These are phyloP conservation scores for Zopfochytrium polystomum DNA, from an alignment of 371 early-diverging fungal genomes.

Conservation along the genomic window DNA sequence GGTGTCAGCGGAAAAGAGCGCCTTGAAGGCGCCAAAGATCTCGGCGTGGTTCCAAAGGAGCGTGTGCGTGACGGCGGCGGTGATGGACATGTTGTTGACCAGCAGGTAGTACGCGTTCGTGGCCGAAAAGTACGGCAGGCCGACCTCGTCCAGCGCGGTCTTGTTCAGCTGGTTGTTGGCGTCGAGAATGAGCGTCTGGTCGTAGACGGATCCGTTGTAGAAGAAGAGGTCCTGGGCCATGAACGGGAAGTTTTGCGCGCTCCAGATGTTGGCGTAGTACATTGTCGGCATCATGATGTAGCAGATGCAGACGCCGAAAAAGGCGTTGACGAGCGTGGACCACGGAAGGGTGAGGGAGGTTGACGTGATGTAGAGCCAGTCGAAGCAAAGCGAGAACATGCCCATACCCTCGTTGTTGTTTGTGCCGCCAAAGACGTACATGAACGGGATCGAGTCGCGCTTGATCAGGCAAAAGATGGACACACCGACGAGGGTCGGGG, in stretches of 20 bases:
- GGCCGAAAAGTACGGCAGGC: slow-evolving; percentile 13
- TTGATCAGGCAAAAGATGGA: slow-evolving; percentile 42
- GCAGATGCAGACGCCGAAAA: slow-evolving; percentile 37
- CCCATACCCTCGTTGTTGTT: slow-evolving; percentile 52
- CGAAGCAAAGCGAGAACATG: slow-evolving; percentile 49
- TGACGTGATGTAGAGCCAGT: slow-evolving; percentile 43
- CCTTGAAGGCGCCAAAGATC: slow-evolving; percentile 3
- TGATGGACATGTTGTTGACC: slow-evolving; percentile 4
- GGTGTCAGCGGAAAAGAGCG: slow-evolving; percentile 1
- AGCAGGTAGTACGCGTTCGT: slow-evolving; percentile 3
- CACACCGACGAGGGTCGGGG: slow-evolving; percentile 51
- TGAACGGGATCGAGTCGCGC: too few relatives aligned
- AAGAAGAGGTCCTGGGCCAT: slow-evolving; percentile 44
- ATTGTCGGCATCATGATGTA: slow-evolving; percentile 43
- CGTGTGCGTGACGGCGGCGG: slow-evolving; percentile 7
- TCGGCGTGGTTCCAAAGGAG: slow-evolving; percentile 3
- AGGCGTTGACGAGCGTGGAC: slow-evolving; percentile 29
- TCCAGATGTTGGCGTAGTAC: slow-evolving; percentile 47
- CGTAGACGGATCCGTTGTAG: slow-evolving; percentile 29
- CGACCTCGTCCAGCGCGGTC: slow-evolving; percentile 39
- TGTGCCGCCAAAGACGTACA: slow-evolving; percentile 50
- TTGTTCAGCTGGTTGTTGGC: slow-evolving; percentile 40
- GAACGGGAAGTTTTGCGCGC: slow-evolving; percentile 48
- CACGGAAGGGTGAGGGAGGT: slow-evolving; percentile 7
- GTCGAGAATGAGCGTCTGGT: slow-evolving; percentile 44